Evolutionary conservation across 495 filamentous ascomycete genomes (phyloP).

Genomic region (Annulohypoxylon bovei): DNA sequence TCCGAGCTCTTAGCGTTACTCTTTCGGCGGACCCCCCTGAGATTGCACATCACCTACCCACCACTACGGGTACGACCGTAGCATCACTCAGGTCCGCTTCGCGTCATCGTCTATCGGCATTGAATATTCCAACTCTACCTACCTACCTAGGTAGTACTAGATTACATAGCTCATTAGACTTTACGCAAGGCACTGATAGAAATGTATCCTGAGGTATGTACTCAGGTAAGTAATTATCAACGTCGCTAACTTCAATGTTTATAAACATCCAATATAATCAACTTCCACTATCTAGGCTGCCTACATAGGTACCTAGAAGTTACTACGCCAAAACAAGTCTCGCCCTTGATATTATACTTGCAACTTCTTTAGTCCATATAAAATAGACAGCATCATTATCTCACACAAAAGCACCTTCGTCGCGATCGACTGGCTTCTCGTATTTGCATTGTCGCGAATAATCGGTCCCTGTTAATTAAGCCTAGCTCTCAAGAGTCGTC

Average conservation of each 20-base stretch:
- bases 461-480: conserved; percentile 40
- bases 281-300: too few species aligned
- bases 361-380: neutral
- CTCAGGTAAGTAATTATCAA: too few species aligned
- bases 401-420: neutral
- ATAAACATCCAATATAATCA: too few species aligned
- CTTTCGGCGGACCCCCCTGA: neutral
- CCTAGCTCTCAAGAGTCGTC: conserved; percentile 35
- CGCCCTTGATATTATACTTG: neutral
- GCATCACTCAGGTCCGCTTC: conserved; percentile 19
- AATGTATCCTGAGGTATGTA: too few species aligned
- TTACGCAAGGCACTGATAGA: too few species aligned
- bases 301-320: neutral
- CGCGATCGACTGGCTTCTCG: neutral
- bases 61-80: conserved; percentile 24
- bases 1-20: conserved; percentile 15
- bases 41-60: conserved; percentile 6
- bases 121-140: too few species aligned
- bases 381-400: neutral
- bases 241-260: too few species aligned
- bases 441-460: conserved; percentile 32
- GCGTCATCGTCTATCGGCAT: conserved; percentile 15
- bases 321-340: neutral
- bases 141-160: too few species aligned
- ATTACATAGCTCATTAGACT: too few species aligned